Percentiles rank a stretch among this genome's conserved stretches.
Conservation (phyloP, 495 filamentous ascomycete species). For the Darksidea phi region DNA sequence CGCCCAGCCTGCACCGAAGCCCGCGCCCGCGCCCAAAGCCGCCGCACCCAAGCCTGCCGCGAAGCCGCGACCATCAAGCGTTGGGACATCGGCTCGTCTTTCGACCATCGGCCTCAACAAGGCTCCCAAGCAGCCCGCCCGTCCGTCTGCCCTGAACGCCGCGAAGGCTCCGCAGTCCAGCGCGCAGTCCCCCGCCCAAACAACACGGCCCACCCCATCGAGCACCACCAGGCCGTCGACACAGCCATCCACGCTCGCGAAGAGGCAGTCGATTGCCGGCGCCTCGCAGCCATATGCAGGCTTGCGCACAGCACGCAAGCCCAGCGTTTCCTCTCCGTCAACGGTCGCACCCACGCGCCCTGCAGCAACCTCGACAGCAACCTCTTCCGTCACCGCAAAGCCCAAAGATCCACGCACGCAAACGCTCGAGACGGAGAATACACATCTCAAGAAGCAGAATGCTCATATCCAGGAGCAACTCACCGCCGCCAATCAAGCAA, state of each 20-base stretch:
- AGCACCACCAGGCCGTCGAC: neutral
- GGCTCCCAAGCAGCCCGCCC: too few relatives aligned
- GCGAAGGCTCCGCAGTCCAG: too few relatives aligned
- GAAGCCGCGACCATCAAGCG: constrained; percentile 52
- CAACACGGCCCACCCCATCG: neutral
- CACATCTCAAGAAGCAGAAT: constrained; percentile 47
- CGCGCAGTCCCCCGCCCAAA: too few relatives aligned
- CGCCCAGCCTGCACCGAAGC: constrained; percentile 46
- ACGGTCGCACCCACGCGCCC: constrained; percentile 18
- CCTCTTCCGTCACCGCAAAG: neutral
- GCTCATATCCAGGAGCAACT: constrained; percentile 85
- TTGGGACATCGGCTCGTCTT: neutral
- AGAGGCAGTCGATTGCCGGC: neutral
- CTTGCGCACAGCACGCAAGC: neutral
- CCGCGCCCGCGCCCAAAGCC: constrained; percentile 13
- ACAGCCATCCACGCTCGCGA: neutral
- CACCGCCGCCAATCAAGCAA: constrained; percentile 71
- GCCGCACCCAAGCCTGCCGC: neutral
- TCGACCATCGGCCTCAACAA: constrained; percentile 9
- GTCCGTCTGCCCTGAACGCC: too few relatives aligned
- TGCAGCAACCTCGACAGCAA: neutral
- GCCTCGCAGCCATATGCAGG: neutral
- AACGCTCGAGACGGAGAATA: constrained; percentile 42
- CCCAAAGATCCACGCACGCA: constrained; percentile 54
- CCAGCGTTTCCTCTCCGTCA: neutral